Evolutionary conservation across 352 stramenopile species (phyloP).

Genomic region (Plasmopara halstedii): DNA sequence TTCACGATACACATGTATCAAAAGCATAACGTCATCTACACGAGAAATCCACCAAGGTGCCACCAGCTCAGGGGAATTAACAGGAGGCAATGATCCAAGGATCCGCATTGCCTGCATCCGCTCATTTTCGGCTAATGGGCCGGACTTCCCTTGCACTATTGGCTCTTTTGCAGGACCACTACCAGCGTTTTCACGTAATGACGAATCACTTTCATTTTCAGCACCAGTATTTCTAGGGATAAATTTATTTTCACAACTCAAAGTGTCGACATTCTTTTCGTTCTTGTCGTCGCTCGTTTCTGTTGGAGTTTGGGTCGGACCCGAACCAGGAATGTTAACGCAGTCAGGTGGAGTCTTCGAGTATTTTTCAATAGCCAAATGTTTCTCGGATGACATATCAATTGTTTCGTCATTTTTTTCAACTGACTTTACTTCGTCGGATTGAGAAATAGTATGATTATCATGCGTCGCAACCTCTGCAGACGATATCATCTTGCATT

Average conservation of each 20-base stretch:
- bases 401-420: neutral
- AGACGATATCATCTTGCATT: neutral
- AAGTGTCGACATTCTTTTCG: neutral
- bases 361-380: neutral
- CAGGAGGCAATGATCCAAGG: conserved; percentile 31
- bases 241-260: neutral
- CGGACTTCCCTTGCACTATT: neutral
- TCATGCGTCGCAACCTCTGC: neutral
- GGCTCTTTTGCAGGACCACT: neutral
- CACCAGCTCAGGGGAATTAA: conserved; percentile 26
- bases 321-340: too few relatives aligned
- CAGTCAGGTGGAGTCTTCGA: neutral
- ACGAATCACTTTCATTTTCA: neutral
- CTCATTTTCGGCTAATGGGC: conserved; percentile 5
- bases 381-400: neutral
- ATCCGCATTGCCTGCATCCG: conserved; percentile 32
- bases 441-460: neutral
- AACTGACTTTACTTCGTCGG: neutral
- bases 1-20: conserved; percentile 59
- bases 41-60: conserved; percentile 72
- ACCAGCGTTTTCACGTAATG: neutral
- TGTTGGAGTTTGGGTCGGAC: neutral
- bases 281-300: neutral
- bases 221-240: neutral
- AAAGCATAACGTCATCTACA: conserved; percentile 65